Base-by-base conservation (phyloP, 176 grass and related monocot species). In the Puya raimondii region DNA sequence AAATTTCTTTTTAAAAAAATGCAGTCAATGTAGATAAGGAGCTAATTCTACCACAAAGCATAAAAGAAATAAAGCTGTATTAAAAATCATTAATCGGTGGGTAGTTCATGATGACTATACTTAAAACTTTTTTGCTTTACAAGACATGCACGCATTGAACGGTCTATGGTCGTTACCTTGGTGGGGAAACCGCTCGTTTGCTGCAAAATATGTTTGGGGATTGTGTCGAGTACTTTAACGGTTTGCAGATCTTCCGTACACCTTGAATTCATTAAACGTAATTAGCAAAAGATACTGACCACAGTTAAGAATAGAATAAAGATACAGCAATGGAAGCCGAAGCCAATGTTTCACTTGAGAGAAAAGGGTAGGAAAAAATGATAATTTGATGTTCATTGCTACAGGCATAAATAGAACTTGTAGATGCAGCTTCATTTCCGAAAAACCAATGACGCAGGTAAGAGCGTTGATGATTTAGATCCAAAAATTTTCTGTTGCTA, bases 121-220 rank as follows among this genome's bases (percentile, higher is more conserved):
- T 50, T 27, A 11, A 67, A 51, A 20, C 66, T 64, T 15, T 50
- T 17, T 22, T 20, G 52, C 29, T 18, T 25, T 11, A 72, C 23
- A 76, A 11, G 12, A 15, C 10, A 48, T 26, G 50, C 52, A 65
- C 0, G 25, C 53, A 48, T 57, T 12, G 25, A 10, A 67, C 2
- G 47, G 18, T 42, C 23, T 17, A 53, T 2, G 1, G 29, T 53
- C 13, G 22, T 48, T 85, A 97, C 89, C 93, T 88, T 97, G 57
- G 93, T 97, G 0, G 93, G 93, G 64, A 97, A 97, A 23, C 89
- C 93, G 51, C 21, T 70, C 21, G 80, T 80, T 67, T 92, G 73
- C 61, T 83, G 53, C 73, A 97, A 78, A 80, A 92, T 82, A 73
- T 82, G 79, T 72, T 78, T 87, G 18, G 93, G 93, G 72, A 97